Evolutionary conservation across 1,139 yeast species (phyloP).

Genomic region (Tardiomyces blankii): DNA sequence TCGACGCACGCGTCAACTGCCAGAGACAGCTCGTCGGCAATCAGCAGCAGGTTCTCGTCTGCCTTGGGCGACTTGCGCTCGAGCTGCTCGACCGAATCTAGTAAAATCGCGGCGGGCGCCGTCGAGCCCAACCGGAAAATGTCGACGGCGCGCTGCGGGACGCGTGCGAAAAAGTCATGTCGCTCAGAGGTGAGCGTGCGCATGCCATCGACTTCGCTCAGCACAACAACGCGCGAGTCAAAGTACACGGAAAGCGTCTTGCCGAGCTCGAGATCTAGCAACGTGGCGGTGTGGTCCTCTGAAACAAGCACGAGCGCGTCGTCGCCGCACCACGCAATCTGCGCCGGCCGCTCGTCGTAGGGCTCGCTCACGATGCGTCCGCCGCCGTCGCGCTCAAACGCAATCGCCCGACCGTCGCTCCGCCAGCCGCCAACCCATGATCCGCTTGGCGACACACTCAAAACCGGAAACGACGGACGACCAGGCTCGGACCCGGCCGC

Average conservation of each 20-base stretch:
- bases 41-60: constrained; percentile 59
- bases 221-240: constrained; percentile 20
- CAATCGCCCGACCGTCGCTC: background rate
- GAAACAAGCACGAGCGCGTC: constrained; percentile 59
- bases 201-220: constrained; percentile 61
- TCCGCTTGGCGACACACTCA: background rate
- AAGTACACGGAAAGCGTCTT: constrained; percentile 32
- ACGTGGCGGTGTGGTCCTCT: constrained; percentile 33
- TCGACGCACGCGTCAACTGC: constrained; percentile 67
- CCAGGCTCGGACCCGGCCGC: too few relatives aligned
- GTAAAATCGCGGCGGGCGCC: constrained; percentile 67
- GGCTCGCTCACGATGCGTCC: background rate
- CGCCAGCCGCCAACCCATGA: background rate
- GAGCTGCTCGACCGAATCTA: constrained; percentile 73
- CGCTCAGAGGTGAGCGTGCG: constrained; percentile 48
- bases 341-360: background rate
- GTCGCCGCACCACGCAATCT: constrained; percentile 14
- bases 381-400: background rate
- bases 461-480: background rate
- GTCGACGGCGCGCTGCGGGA: constrained; percentile 44
- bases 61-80: constrained; percentile 70
- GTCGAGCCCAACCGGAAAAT: constrained; percentile 77
- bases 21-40: constrained; percentile 37
- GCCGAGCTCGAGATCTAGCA: background rate
- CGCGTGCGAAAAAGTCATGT: constrained; percentile 57